These are phyloP conservation scores for Conticribra weissflogii DNA, from an alignment of 108 stramenopile genomes.

Conservation along the genomic window DNA sequence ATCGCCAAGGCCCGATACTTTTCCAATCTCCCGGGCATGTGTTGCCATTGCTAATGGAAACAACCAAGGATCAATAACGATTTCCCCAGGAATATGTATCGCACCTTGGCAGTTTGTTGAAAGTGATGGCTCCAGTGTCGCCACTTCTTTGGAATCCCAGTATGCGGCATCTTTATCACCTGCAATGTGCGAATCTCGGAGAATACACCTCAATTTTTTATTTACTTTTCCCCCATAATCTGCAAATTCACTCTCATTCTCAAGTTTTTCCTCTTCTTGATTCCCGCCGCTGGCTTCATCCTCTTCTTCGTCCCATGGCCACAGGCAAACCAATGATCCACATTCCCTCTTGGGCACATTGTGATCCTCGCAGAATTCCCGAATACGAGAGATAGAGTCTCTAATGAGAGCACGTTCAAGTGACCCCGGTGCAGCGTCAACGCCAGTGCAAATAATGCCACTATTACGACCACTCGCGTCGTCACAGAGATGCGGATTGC, in stretches of 20 bases:
- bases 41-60: constrained; percentile 71
- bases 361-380: constrained; percentile 54
- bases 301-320: constrained; percentile 63
- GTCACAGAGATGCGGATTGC: constrained; percentile 54
- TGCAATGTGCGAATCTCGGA: constrained; percentile 67
- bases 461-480: constrained; percentile 68
- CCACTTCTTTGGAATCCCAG: constrained; percentile 42
- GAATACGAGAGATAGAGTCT: constrained; percentile 65
- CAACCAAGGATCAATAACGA: constrained; percentile 87
- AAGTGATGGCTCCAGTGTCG: constrained; percentile 60
- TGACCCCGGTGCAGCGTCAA: constrained; percentile 74
- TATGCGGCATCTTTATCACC: constrained; percentile 74
- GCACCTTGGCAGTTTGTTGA: constrained; percentile 53
- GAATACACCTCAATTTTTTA: constrained; percentile 31
- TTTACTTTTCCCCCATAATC: neutral
- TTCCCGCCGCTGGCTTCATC: constrained; percentile 20
- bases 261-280: constrained; percentile 28
- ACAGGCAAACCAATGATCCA: constrained; percentile 74
- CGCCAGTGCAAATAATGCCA: constrained; percentile 83
- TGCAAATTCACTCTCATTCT: constrained; percentile 12
- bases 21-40: constrained; percentile 74
- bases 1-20: constrained; percentile 19
- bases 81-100: constrained; percentile 79
- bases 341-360: constrained; percentile 67
- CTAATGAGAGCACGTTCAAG: constrained; percentile 78